Conservation (phyloP, 768 basidiomycete species). For the Scleroderma bovista region DNA sequence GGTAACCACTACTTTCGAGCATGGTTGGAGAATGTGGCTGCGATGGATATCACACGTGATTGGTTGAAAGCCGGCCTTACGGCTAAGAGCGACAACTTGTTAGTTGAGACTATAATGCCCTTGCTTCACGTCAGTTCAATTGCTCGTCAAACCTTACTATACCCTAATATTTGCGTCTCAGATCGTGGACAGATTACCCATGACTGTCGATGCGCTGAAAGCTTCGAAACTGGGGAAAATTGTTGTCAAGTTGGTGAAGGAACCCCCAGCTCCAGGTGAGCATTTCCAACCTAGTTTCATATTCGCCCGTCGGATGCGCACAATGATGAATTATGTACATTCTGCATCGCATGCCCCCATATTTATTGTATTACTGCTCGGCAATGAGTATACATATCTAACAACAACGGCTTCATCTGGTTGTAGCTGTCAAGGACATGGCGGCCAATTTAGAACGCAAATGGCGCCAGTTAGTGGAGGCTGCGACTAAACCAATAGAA, state of each 20-base stretch:
- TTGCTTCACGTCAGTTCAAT: conserved; percentile 69
- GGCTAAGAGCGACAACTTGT: conserved; percentile 46
- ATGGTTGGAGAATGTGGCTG: conserved; percentile 71
- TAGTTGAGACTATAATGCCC: conserved; percentile 80
- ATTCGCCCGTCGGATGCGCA: conserved; percentile 11
- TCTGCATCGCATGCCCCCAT: conserved; percentile 24
- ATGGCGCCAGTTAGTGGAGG: conserved; percentile 65
- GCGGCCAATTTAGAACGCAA: conserved; percentile 80
- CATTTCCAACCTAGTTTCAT: conserved; percentile 17
- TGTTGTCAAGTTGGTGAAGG: conserved; percentile 70
- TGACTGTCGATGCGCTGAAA: conserved; percentile 63
- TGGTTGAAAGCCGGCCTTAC: conserved; percentile 73
- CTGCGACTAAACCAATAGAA: conserved; percentile 40
- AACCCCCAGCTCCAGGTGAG: conserved; percentile 79
- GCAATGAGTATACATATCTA: conserved; percentile 55
- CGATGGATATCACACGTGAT: conserved; percentile 74
- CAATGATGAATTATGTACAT: conserved; percentile 27
- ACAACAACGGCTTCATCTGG: conserved; percentile 42
- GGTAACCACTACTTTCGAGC: conserved; percentile 84
- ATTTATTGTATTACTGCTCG: conserved; percentile 30
- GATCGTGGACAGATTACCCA: conserved; percentile 82
- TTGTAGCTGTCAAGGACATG: conserved; percentile 88
- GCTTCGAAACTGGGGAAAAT: conserved; percentile 76
- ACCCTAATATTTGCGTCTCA: conserved; percentile 17
- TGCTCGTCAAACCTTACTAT: conserved; percentile 1